phyloP scores from a whole-genome alignment of 2,329 filamentous ascomycete genomes.

The Chaetomiaceae sp. region DNA sequence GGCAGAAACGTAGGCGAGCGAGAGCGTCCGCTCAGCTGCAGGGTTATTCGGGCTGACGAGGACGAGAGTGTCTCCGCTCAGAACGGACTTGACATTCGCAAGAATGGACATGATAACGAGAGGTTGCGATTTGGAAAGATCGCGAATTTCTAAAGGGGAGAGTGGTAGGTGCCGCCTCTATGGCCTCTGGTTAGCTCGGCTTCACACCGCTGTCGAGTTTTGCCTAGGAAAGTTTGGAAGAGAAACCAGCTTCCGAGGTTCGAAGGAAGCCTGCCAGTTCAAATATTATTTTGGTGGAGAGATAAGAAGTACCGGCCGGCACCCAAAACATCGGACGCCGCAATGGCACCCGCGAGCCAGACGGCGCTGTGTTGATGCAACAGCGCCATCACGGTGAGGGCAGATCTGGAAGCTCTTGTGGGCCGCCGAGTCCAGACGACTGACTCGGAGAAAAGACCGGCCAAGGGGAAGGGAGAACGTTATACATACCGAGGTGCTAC shows the following conservation, averaged over 20 bases:
- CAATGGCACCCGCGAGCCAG: no score
- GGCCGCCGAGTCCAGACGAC: not conserved
- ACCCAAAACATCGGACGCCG: not conserved
- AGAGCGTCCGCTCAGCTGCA: conserved; percentile 77
- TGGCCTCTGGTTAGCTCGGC: conserved; percentile 3
- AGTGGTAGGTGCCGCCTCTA: not conserved
- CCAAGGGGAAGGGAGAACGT: not conserved
- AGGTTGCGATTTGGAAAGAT: not conserved
- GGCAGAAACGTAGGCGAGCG: conserved; percentile 86
- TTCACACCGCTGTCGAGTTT: not conserved
- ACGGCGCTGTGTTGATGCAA: not conserved
- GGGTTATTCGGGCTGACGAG: conserved; percentile 78
- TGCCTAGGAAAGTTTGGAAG: not conserved
- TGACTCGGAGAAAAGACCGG: not conserved
- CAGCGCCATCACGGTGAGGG: not conserved
- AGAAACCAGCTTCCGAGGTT: not conserved
- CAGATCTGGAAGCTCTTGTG: not conserved
- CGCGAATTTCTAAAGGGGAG: not conserved
- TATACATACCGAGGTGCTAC: conserved; percentile 2
- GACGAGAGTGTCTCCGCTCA: conserved; percentile 89
- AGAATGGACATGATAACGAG: conserved; percentile 39
- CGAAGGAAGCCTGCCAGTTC: not conserved
- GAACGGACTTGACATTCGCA: conserved; percentile 84
- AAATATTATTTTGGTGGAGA: not conserved
- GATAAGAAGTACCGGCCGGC: not conserved